Evolutionary conservation across 768 basidiomycete genomes (phyloP), one percentile per base, ranked within the genome.

Genomic region (Tylopilus sp.): DNA sequence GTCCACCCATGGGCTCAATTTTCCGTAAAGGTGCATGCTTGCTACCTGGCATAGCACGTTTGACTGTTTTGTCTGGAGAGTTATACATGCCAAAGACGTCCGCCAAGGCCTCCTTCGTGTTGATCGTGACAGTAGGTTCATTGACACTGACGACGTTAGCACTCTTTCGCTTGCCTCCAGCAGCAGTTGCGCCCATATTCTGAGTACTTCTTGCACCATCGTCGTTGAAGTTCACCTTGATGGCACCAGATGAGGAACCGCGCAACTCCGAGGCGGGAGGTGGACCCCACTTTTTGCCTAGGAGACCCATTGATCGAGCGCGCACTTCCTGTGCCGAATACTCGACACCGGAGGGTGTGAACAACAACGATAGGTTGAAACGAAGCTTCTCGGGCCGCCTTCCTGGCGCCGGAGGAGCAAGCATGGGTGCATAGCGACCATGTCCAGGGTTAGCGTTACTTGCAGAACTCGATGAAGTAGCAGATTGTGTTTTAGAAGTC

Each of bases 51-150:
- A 76, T 66, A 16, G 74, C 60, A 24, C 78, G 69, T 46, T 79
- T 82, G 41, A 77, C 76, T 0, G 86, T 86, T 71, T 85, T 89
- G 55, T 90, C 89, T 3, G 89, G 89, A 10, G 89, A 91, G 67
- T 97, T 96, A 67, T 94, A 98, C 87, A 98, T 93, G 48, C 86
- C 88, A 72, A 95, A 93, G 37, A 98, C 92, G 64, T 98, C 93
- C 13, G 84, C 89, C 30, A 97, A 78, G 4, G 97, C 97, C 57
- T 92, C 91, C 68, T 93, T 95, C 26, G 97, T 99, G 67, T 97
- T 97, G 61, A 98, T 92, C 1, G 97, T 99, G 7, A 98, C 86
- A 0, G 91, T 92, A 5, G 90, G 89, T 67, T 92, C 90, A 16
- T 74, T 76, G 16, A 70, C 78, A 26, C 69, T 71, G 53, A 73